phyloP scores from a whole-genome alignment of 768 basidiomycete species.

The Porpolomopsis calyptriformis region DNA sequence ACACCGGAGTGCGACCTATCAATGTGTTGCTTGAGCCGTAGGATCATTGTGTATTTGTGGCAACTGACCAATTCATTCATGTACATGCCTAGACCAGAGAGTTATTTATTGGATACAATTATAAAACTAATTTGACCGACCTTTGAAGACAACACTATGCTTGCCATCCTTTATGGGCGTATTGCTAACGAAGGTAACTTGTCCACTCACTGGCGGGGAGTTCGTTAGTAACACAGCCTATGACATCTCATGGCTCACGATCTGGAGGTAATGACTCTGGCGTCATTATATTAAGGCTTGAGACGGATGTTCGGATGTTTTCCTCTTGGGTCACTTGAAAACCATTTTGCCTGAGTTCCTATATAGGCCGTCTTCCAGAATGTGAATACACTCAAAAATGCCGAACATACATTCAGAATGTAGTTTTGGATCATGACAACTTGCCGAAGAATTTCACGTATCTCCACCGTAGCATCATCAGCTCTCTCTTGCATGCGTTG shows the following conservation, averaged over 20 bases:
- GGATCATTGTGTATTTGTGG: not conserved
- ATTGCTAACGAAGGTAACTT: constrained; percentile 24
- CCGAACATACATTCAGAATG: constrained; percentile 24
- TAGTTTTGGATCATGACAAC: constrained; percentile 26
- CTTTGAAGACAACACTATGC: constrained; percentile 30
- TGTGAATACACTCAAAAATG: not conserved
- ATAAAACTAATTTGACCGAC: constrained; percentile 13
- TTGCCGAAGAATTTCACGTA: constrained; percentile 24
- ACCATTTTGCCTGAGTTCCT: constrained; percentile 28
- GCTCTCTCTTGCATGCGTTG: constrained; percentile 20
- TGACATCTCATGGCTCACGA: constrained; percentile 18
- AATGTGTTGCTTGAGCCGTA: no score
- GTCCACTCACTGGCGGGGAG: constrained; percentile 30
- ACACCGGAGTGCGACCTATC: constrained; percentile 30
- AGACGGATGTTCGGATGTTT: constrained; percentile 28
- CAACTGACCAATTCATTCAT: not conserved
- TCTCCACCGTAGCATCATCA: constrained; percentile 21
- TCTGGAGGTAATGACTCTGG: constrained; percentile 33
- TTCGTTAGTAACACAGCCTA: not conserved
- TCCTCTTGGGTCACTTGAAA: constrained; percentile 22
- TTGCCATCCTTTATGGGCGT: constrained; percentile 24
- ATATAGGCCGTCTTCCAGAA: not conserved
- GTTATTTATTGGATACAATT: not conserved
- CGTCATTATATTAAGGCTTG: constrained; percentile 29
- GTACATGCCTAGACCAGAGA: constrained; percentile 18